phyloP scores from a whole-genome alignment of 352 stramenopile species.

The Phytophthora nicotianae region DNA sequence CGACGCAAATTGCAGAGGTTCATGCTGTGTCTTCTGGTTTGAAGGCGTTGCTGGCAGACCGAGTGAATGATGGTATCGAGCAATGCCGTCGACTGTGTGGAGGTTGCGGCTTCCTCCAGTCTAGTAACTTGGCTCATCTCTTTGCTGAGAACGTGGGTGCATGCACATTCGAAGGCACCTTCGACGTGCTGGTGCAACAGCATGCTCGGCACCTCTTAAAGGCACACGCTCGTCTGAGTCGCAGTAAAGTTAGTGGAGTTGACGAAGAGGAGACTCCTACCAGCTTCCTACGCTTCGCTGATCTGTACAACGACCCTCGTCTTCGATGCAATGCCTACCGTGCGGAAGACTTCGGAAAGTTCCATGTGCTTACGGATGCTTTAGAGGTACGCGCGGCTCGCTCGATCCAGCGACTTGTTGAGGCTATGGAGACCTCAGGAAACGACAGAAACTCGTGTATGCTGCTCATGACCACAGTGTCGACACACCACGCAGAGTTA shows the following conservation, averaged over 20 bases:
- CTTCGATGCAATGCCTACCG: slow-evolving; percentile 43
- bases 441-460: slow-evolving; percentile 49
- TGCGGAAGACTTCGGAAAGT: slow-evolving; percentile 44
- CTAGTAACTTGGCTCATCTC: slow-evolving; percentile 32
- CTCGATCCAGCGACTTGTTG: slow-evolving; percentile 33
- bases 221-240: slow-evolving; percentile 14
- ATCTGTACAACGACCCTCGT: slow-evolving; percentile 31
- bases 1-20: slow-evolving; percentile 20
- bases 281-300: slow-evolving; percentile 42
- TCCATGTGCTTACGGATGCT: slow-evolving; percentile 41
- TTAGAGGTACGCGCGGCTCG: slow-evolving; percentile 50
- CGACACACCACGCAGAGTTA: slow-evolving; percentile 51
- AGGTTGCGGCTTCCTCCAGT: slow-evolving; percentile 21
- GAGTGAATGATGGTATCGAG: slow-evolving; percentile 36
- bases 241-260: slow-evolving; percentile 14
- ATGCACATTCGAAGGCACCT: slow-evolving; percentile 59
- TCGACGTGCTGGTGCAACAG: slow-evolving; percentile 64
- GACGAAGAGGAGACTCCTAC: slow-evolving; percentile 26
- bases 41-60: slow-evolving; percentile 28
- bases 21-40: slow-evolving; percentile 30
- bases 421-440: slow-evolving; percentile 41
- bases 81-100: slow-evolving; percentile 31
- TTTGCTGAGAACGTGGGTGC: slow-evolving; percentile 50
- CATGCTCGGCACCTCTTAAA: slow-evolving; percentile 56
- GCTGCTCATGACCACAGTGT: slow-evolving; percentile 52